Percentiles rank a stretch among this genome's conserved stretches.
Conservation (phyloP, 2,329 filamentous ascomycete genomes). For the Coleophoma crateriformis region DNA sequence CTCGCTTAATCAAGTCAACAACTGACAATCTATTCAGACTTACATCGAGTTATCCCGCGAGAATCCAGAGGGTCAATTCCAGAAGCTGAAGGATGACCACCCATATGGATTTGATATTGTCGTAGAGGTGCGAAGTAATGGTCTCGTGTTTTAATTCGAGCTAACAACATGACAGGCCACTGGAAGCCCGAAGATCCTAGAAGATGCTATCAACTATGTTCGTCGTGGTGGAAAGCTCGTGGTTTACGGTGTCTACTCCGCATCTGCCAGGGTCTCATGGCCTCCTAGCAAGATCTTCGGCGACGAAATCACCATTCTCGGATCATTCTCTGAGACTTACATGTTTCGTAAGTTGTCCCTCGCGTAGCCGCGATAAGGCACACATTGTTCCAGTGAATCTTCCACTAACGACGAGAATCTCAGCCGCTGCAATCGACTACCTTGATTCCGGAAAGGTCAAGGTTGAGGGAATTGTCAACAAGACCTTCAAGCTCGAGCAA, state of each 20-base stretch:
- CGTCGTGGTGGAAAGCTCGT: conserved; percentile 66
- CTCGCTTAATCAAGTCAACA: not conserved
- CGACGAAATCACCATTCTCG: conserved; percentile 66
- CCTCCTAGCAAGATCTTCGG: conserved; percentile 65
- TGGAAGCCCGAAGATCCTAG: conserved; percentile 62
- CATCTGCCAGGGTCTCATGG: conserved; percentile 58
- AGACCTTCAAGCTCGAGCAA: conserved; percentile 67
- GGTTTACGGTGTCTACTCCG: conserved; percentile 64
- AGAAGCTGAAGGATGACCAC: conserved; percentile 56
- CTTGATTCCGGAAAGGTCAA: conserved; percentile 55
- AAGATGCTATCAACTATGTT: conserved; percentile 67
- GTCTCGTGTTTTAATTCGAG: not conserved
- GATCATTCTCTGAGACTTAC: conserved; percentile 68
- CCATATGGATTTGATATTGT: conserved; percentile 62
- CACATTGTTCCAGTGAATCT: not conserved
- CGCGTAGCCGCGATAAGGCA: not conserved
- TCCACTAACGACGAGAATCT: conserved; percentile 3
- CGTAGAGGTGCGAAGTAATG: conserved; percentile 29
- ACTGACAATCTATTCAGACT: conserved; percentile 8
- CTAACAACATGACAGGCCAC: conserved; percentile 52
- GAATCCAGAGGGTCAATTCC: conserved; percentile 53
- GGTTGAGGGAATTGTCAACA: conserved; percentile 66
- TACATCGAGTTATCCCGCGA: conserved; percentile 49
- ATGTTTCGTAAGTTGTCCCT: conserved; percentile 51
- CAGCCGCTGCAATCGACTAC: conserved; percentile 49